Percentiles rank a stretch among this genome's conserved stretches.
phyloP scores from a whole-genome alignment of 805 yeast genomes.

The Ogataea philodendri region DNA sequence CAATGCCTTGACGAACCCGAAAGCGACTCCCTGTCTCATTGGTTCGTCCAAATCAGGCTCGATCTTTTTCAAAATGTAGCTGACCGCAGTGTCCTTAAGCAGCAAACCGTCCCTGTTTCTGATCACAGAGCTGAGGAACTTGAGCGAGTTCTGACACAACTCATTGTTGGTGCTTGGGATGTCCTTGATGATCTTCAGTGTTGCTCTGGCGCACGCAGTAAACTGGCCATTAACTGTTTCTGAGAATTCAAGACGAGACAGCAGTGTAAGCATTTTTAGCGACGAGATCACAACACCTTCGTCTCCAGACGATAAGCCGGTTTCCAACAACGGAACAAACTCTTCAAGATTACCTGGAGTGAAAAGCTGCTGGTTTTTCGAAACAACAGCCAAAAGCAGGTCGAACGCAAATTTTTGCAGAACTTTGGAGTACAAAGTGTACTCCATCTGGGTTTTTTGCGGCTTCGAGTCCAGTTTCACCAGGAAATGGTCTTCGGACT shows the following conservation, averaged over 20 bases:
- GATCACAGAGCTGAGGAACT: slow-evolving; percentile 67
- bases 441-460: slow-evolving; percentile 51
- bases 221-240: slow-evolving; percentile 51
- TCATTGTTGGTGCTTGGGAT: slow-evolving; percentile 77
- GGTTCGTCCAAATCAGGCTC: slow-evolving; percentile 91
- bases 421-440: slow-evolving; percentile 53
- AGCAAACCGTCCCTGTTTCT: slow-evolving; percentile 65
- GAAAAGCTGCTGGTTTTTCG: slow-evolving; percentile 58
- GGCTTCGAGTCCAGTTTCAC: slow-evolving; percentile 69
- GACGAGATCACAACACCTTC: slow-evolving; percentile 76
- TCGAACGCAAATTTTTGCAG: slow-evolving; percentile 78
- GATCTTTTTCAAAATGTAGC: slow-evolving; percentile 67
- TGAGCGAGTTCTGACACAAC: slow-evolving; percentile 74
- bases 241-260: slow-evolving; percentile 62
- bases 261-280: slow-evolving; percentile 57
- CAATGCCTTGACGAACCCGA: slow-evolving; percentile 78
- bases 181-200: slow-evolving; percentile 64
- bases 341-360: slow-evolving; percentile 62
- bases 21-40: slow-evolving; percentile 81
- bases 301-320: slow-evolving; percentile 58
- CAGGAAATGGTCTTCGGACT: slow-evolving; percentile 56
- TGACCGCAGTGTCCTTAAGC: slow-evolving; percentile 67
- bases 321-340: slow-evolving; percentile 70
- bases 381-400: slow-evolving; percentile 65
- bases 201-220: slow-evolving; percentile 57